Percentiles rank a stretch among this genome's conserved stretches.
Conservation (phyloP, 2,329 filamentous ascomycete genomes). For the Pseudogymnoascus sp. region DNA sequence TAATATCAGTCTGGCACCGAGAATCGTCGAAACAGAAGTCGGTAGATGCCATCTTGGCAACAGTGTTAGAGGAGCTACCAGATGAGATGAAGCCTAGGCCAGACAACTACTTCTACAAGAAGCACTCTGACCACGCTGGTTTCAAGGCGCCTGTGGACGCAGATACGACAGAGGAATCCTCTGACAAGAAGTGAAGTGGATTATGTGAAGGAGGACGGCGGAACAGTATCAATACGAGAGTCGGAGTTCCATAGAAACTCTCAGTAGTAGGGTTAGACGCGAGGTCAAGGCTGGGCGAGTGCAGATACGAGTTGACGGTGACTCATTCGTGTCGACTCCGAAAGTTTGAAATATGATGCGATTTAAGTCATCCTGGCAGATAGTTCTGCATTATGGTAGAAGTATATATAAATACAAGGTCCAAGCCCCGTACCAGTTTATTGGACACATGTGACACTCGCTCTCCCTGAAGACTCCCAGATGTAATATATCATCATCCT, state of each 20-base stretch:
- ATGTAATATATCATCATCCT: constrained; percentile 5
- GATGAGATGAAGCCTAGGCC: constrained; percentile 65
- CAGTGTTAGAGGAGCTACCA: constrained; percentile 67
- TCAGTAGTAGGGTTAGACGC: constrained; percentile 1
- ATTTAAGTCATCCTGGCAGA: neutral
- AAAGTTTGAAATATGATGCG: neutral
- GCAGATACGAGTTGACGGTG: neutral
- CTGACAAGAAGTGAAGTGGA: constrained; percentile 14
- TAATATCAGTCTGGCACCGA: constrained; percentile 91
- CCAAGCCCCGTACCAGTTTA: neutral
- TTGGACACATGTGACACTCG: neutral
- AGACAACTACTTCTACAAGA: constrained; percentile 77
- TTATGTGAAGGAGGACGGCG: neutral
- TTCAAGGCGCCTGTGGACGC: constrained; percentile 54
- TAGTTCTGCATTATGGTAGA: neutral
- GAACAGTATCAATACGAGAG: constrained; percentile 16
- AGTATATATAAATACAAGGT: constrained; percentile 7
- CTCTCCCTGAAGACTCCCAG: neutral
- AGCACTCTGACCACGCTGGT: constrained; percentile 79
- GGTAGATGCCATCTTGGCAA: constrained; percentile 65
- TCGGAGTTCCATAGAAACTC: constrained; percentile 21
- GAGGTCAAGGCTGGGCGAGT: neutral
- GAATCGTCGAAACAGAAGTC: constrained; percentile 75
- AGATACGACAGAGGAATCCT: constrained; percentile 18
- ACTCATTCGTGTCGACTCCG: constrained; percentile 14